Conservation (phyloP, 345 rosid genomes). For the Dimocarpus longan region DNA sequence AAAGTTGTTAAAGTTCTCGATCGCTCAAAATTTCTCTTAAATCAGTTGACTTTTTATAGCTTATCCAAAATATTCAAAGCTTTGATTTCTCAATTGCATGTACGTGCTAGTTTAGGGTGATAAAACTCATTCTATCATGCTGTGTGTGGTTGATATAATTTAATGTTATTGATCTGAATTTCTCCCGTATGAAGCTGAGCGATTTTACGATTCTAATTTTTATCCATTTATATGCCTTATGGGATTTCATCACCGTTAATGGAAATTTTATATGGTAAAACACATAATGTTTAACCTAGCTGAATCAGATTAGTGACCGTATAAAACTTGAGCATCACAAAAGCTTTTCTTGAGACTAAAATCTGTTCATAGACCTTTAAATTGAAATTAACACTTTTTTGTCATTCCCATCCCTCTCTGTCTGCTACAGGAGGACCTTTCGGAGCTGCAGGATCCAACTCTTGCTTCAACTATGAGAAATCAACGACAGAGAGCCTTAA, state of each 20-base stretch:
- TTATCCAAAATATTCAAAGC: not conserved
- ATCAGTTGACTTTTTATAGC: not conserved
- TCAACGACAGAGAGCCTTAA: conserved; percentile 66
- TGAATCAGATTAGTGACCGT: not conserved
- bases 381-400: not conserved
- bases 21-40: not conserved
- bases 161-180: not conserved
- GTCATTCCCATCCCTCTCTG: conserved; percentile 17
- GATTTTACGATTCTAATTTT: not conserved
- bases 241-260: not conserved
- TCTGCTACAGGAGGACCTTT: conserved; percentile 64
- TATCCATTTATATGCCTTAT: not conserved
- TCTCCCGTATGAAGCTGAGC: not conserved
- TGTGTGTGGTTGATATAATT: too few relatives aligned
- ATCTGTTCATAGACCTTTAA: not conserved
- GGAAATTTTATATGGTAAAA: not conserved
- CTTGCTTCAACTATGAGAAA: conserved; percentile 79
- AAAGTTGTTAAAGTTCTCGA: not conserved
- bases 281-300: not conserved
- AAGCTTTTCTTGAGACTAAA: not conserved
- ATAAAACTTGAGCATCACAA: not conserved
- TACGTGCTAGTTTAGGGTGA: too few relatives aligned
- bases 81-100: not conserved
- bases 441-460: conserved; percentile 79
- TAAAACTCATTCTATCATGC: too few relatives aligned